Percentiles rank a stretch among this genome's conserved stretches.
phyloP scores from a whole-genome alignment of 164 flowering plant species.

The Berberis thunbergii region DNA sequence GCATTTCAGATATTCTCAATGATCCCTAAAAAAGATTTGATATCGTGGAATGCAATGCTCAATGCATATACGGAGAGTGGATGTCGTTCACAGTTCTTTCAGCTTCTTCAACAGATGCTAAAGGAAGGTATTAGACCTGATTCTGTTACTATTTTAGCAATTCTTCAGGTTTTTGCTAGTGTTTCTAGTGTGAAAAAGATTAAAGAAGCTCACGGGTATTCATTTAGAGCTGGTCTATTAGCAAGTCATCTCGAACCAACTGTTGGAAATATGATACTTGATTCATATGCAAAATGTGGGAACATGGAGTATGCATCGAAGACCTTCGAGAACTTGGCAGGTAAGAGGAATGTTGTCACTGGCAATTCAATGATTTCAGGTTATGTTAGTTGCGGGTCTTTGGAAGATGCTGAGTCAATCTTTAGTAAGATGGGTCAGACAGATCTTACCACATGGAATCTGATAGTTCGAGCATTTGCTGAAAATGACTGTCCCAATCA shows the following conservation, averaged over 20 bases:
- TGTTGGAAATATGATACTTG: conserved; percentile 56
- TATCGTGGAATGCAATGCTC: conserved; percentile 83
- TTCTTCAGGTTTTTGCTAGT: conserved; percentile 18
- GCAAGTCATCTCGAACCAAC: conserved; percentile 25
- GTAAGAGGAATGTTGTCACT: conserved; percentile 37
- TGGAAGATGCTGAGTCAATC: conserved; percentile 31
- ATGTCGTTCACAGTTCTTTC: conserved; percentile 18
- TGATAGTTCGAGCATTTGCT: conserved; percentile 59
- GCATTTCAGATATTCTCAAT: conserved; percentile 40
- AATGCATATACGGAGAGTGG: conserved; percentile 38
- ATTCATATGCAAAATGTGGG: conserved; percentile 63
- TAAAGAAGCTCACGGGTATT: conserved; percentile 57
- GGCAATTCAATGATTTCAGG: conserved; percentile 57
- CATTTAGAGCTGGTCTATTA: conserved; percentile 32
- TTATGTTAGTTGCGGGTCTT: conserved; percentile 25
- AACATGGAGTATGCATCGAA: conserved; percentile 42
- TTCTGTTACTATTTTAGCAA: conserved; percentile 44
- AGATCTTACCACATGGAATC: conserved; percentile 71
- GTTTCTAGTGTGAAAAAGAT: conserved; percentile 23
- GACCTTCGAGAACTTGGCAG: conserved; percentile 42
- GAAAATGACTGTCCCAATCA: conserved; percentile 36
- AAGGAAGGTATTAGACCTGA: conserved; percentile 50
- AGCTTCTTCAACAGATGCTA: conserved; percentile 38
- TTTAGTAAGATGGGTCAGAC: conserved; percentile 37
- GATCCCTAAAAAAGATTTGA: conserved; percentile 41